Percentiles rank a stretch among this genome's conserved stretches.
Conservation (phyloP, 208 protist species). For the Trichomonas gallinae region DNA sequence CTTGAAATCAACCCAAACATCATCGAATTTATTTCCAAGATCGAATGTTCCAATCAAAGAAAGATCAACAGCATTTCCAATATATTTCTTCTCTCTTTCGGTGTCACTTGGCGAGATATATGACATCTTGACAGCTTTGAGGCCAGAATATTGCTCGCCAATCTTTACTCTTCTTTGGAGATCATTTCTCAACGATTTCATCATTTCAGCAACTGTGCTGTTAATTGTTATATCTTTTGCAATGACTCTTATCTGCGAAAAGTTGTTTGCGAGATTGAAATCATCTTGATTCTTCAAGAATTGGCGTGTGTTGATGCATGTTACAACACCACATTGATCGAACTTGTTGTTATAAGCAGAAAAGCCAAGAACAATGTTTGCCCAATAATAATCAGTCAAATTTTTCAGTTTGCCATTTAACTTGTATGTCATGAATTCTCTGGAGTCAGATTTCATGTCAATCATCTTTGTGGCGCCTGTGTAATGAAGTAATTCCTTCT, state of each 20-base stretch:
- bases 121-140: too few species aligned
- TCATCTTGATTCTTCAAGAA: not conserved
- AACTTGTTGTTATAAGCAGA: not conserved
- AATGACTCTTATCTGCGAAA: not conserved
- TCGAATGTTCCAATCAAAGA: too few species aligned
- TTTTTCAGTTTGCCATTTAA: not conserved
- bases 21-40: too few species aligned
- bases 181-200: too few species aligned
- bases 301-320: not conserved
- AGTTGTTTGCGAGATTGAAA: not conserved
- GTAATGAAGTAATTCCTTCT: not conserved
- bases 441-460: not conserved
- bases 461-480: not conserved
- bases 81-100: too few species aligned
- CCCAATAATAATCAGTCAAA: not conserved
- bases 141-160: too few species aligned
- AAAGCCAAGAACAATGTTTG: not conserved
- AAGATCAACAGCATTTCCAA: too few species aligned
- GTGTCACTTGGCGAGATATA: too few species aligned
- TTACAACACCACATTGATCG: not conserved
- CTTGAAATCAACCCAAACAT: too few species aligned
- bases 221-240: not conserved
- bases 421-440: not conserved
- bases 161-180: too few species aligned
- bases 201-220: too few species aligned